Evolutionary conservation across 192 early-diverging fungal genomes (phyloP).

Genomic region (Backusella australiensis): DNA sequence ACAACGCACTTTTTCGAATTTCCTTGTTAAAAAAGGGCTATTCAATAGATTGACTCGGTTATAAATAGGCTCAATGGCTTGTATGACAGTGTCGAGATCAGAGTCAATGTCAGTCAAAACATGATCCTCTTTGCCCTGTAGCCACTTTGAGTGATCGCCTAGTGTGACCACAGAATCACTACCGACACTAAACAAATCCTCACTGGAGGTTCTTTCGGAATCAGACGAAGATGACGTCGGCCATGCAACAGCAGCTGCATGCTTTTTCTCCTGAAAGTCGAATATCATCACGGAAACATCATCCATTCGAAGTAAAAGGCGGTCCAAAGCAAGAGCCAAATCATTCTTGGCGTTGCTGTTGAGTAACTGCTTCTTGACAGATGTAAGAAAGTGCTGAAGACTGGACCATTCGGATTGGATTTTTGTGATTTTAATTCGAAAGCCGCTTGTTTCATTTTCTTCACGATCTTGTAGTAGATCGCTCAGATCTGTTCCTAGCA

Average conservation of each 20-base stretch:
- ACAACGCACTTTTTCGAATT: conserved; percentile 38
- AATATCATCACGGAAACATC: conserved; percentile 43
- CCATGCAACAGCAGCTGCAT: conserved; percentile 12
- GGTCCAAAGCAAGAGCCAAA: conserved; percentile 36
- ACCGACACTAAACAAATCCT: conserved; percentile 2
- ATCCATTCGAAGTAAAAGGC: conserved; percentile 39
- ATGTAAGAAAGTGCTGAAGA: conserved; percentile 50
- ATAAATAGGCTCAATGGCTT: not conserved
- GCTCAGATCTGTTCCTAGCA: conserved; percentile 19
- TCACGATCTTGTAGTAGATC: conserved; percentile 2
- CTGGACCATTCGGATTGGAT: conserved; percentile 55
- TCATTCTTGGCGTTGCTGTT: conserved; percentile 36
- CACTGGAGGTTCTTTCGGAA: conserved; percentile 2
- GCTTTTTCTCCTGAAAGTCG: conserved; percentile 42
- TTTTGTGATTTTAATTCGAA: conserved; percentile 15
- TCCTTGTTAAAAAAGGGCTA: conserved; percentile 22
- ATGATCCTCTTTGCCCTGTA: conserved; percentile 4
- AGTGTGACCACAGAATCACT: conserved; percentile 8
- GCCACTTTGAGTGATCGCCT: conserved; percentile 1
- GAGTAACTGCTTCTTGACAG: conserved; percentile 47
- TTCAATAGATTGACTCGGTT: conserved; percentile 11
- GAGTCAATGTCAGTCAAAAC: conserved; percentile 1
- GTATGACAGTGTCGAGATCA: not conserved
- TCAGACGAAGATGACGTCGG: conserved; percentile 5
- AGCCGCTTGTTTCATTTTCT: not conserved